phyloP scores from a whole-genome alignment of 2,329 filamentous ascomycete species.

The Diaporthe velutina region DNA sequence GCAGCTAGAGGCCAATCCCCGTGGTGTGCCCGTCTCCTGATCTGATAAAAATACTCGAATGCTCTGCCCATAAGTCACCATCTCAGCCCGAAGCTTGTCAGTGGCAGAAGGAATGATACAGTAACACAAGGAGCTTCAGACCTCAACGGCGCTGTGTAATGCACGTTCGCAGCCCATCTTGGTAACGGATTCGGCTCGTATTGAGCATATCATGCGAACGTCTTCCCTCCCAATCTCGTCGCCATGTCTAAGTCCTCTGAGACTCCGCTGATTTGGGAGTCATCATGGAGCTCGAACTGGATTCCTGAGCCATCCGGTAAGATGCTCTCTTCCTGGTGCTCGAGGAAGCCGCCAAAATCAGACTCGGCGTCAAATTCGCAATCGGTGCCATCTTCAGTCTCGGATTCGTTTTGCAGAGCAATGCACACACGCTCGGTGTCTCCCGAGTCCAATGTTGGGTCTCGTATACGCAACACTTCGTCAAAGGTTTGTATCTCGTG shows the following conservation, averaged over 20 bases:
- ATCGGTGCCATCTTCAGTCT: background rate
- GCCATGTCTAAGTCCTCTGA: conserved; percentile 33
- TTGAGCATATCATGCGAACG: background rate
- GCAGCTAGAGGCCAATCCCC: background rate
- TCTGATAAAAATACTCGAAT: background rate
- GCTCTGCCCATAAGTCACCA: background rate
- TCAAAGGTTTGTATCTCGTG: conserved; percentile 16
- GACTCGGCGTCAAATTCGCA: background rate
- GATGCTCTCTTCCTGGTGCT: conserved; percentile 37
- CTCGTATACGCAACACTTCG: conserved; percentile 6
- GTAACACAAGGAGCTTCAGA: background rate
- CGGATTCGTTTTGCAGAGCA: background rate
- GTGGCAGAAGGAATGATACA: background rate
- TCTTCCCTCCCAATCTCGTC: conserved; percentile 20
- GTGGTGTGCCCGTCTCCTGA: background rate
- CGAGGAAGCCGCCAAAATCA: conserved; percentile 32
- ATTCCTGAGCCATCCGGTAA: background rate
- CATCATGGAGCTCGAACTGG: background rate
- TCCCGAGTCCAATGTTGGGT: background rate
- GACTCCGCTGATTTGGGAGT: conserved; percentile 11
- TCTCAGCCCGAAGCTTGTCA: background rate
- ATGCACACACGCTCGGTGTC: background rate
- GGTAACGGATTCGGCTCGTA: background rate
- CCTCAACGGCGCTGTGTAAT: background rate
- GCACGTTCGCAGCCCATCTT: background rate